Evolutionary conservation across 1,139 yeast species (phyloP).

Genomic region (Arxiozyma heterogenica): DNA sequence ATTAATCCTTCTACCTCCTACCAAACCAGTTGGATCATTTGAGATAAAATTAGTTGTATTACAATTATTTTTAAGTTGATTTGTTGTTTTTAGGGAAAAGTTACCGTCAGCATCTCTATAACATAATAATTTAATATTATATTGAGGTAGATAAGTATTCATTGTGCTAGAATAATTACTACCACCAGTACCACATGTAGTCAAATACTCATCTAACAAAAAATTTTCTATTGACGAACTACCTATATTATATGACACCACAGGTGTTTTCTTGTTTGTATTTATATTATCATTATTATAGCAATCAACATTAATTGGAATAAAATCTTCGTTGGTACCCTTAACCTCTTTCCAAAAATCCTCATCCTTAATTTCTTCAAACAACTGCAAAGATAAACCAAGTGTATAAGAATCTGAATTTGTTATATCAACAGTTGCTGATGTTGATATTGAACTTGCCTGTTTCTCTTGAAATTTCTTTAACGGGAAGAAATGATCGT

Average conservation of each 20-base stretch:
- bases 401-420: not conserved
- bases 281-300: constrained; percentile 1
- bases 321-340: constrained; percentile 5
- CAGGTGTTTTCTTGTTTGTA: constrained; percentile 3
- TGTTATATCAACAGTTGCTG: not conserved
- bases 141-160: constrained; percentile 8
- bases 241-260: not conserved
- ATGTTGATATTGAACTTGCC: not conserved
- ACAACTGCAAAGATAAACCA: not conserved
- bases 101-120: constrained; percentile 28
- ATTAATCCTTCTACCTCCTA: constrained; percentile 10
- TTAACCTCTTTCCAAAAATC: constrained; percentile 30
- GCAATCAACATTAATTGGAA: not conserved
- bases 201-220: constrained; percentile 13
- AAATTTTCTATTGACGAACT: constrained; percentile 12
- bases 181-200: constrained; percentile 5
- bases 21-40: constrained; percentile 7
- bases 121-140: constrained; percentile 18
- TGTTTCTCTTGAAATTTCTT: constrained; percentile 5
- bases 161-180: constrained; percentile 4
- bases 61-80: constrained; percentile 2
- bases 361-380: not conserved
- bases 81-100: constrained; percentile 22
- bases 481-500: not conserved
- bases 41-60: not conserved